Evolutionary conservation across 2,329 filamentous ascomycete species (phyloP), one percentile per base, ranked within the genome.

Genomic region (Ascochyta lentis): DNA sequence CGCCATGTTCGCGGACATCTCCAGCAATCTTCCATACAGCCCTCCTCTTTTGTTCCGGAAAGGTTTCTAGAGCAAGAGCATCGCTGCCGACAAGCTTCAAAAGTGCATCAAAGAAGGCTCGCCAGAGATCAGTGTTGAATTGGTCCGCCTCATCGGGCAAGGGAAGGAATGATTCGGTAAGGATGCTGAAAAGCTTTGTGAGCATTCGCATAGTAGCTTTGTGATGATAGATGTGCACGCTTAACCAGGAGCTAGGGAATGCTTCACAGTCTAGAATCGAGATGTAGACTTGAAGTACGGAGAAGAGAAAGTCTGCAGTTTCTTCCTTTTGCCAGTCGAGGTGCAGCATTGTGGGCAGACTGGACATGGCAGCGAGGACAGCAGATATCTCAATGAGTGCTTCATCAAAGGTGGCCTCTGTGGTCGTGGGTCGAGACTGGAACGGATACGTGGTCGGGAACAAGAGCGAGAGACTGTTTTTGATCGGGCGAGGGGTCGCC

Each of bases 21-120:
- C 95, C 95, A 4, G 94, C 95, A 71, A 99, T 97, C 79, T 98
- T 99, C 95, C 96, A 99, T 1, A 98, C 94, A 0, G 95, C 94
- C 51, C 95, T 83, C 41, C 95, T 84, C 78, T 98, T 99, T 77
- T 99, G 95, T 74, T 99, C 96, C 0, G 95, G 92, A 71, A 97
- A 98, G 0, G 93, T 96, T 73, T 99, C 95, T 34, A 99, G 83
- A 0, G 95, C 93, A 19, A 99, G 83, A 0, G 89, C 91, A 33
- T 93, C 88, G 68, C 92, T 97, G 5, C 91, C 91, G 3, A 99
- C 91, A 3, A 98, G 87, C 70, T 91, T 92, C 26, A 99, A 82
- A 27, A 99, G 80, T 0, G 92, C 94, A 16, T 88, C 89, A 72
- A 99, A 97, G 78, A 96, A 97, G 29, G 89, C 82, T 63, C 94